Base-by-base conservation (phyloP, 2,329 filamentous ascomycete species). In the Pseudophaeomoniella oleicola region DNA sequence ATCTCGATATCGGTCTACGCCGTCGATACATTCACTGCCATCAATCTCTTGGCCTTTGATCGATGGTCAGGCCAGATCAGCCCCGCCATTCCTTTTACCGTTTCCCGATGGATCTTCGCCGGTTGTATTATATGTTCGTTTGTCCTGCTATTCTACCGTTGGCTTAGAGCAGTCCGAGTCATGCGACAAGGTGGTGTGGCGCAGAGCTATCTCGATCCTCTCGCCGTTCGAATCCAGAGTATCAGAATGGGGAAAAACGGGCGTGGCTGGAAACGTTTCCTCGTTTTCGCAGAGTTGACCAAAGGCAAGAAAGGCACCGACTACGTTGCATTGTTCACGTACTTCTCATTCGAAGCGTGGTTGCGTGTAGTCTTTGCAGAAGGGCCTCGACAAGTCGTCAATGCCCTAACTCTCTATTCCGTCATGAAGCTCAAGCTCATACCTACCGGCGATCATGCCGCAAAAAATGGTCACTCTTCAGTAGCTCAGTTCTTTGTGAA, bases 41-140 rank as follows among this genome's bases (percentile, higher is more conserved):
- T 94, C 60, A 92, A 94, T 44, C 68, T 98, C 30, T 71, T 98
- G 35, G 81, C 72, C 38, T 94, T 94, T 62, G 75, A 92, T 61
- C 75, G 75, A 41, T 96, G 87, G 87, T 83, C 84, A 1, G 84
- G 81, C 37, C 71, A 83, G 46, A 81, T 96, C 47, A 63, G 84
- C 47, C 86, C 86, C 2, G 71, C 73, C 30, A 80, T 96, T 45
- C 72, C 77, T 3, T 75, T 92, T 51, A 63, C 74, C 34, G 72
- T 88, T 37, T 81, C 85, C 10, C 92, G 90, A 62, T 94, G 87
- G 86, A 87, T 98, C 55, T 98, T 96, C 55, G 81, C 84, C 17
- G 73, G 75, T 38, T 94, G 87, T 56, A 96, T 98, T 53, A 80
- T 96, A 44, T 67, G 90, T 22, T 96, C 87, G 6, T 87, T 88